Conservation (phyloP, 768 basidiomycete species). For the Mycena sanguinolenta region DNA sequence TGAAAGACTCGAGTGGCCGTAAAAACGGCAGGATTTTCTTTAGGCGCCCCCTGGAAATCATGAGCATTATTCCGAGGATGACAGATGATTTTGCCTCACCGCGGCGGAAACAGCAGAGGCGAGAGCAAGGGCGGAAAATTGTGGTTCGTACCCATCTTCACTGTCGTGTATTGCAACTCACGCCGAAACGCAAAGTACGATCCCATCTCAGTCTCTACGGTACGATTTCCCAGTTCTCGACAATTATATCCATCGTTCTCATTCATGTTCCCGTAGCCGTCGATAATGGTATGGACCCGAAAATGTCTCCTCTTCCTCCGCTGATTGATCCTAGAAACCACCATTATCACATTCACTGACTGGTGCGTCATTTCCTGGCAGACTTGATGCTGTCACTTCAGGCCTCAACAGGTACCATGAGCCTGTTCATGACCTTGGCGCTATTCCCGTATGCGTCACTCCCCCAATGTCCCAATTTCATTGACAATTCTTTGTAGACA, state of each 20-base stretch:
- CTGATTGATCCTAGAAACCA: constrained; percentile 27
- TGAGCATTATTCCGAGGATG: neutral
- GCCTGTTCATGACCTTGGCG: neutral
- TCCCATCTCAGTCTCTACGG: constrained; percentile 15
- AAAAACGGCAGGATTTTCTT: neutral
- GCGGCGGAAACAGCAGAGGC: constrained; percentile 15
- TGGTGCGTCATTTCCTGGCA: constrained; percentile 34
- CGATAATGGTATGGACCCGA: constrained; percentile 53
- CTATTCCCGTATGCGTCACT: neutral
- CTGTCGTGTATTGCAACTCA: too few species aligned
- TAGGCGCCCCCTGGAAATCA: neutral
- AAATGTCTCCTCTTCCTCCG: neutral
- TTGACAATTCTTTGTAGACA: constrained; percentile 12
- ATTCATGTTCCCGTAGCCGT: constrained; percentile 40
- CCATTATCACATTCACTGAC: constrained; percentile 44
- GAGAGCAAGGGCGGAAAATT: constrained; percentile 34
- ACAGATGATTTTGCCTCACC: constrained; percentile 31
- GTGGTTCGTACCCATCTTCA: constrained; percentile 18
- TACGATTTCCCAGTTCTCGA: neutral
- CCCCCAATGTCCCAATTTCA: too few species aligned
- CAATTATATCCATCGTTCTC: too few species aligned
- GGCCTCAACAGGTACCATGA: neutral
- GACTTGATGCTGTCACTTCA: neutral
- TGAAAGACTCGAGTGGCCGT: constrained; percentile 2
- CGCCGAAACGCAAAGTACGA: constrained; percentile 20